Percentiles rank a stretch among this genome's conserved stretches.
These are phyloP conservation scores for Microbotryum saponariae DNA, from an alignment of 1,284 basidiomycete genomes.

Conservation along the genomic window DNA sequence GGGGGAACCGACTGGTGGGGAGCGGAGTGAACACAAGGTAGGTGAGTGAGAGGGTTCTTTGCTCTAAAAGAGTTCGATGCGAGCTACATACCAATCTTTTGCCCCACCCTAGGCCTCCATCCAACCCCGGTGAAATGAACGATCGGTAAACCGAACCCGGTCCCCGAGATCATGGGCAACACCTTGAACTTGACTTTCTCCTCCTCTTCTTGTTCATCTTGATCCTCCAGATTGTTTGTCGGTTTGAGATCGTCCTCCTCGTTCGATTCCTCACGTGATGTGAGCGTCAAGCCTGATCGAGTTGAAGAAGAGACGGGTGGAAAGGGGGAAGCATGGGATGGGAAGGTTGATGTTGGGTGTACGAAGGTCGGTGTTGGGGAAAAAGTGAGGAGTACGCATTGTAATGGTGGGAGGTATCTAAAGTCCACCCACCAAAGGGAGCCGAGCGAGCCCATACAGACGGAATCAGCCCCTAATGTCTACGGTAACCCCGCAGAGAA, in stretches of 20 bases:
- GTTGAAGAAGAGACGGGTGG: neutral
- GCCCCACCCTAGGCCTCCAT: slow-evolving; percentile 81
- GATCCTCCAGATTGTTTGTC: neutral
- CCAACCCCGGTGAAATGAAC: slow-evolving; percentile 75
- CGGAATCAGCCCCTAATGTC: neutral
- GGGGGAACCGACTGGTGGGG: slow-evolving; percentile 63
- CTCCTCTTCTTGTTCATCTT: slow-evolving; percentile 1
- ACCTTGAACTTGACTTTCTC: slow-evolving; percentile 16
- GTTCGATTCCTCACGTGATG: too few relatives aligned
- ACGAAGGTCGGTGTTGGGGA: slow-evolving; percentile 67
- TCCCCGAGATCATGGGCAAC: slow-evolving; percentile 54
- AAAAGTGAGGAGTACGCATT: slow-evolving; percentile 72
- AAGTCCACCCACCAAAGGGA: neutral
- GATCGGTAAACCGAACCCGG: slow-evolving; percentile 71
- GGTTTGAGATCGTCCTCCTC: neutral
- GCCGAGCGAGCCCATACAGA: neutral
- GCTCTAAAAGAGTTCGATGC: slow-evolving; percentile 7
- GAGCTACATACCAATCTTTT: slow-evolving; percentile 61
- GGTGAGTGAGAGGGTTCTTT: neutral
- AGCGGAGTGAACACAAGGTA: neutral
- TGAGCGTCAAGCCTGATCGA: too few relatives aligned
- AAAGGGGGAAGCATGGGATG: slow-evolving; percentile 15
- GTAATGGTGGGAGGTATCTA: slow-evolving; percentile 81
- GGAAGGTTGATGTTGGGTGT: slow-evolving; percentile 60
- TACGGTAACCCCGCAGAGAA: too few relatives aligned